Conservation (phyloP, 805 yeast species). For the Candida nemodendra region DNA sequence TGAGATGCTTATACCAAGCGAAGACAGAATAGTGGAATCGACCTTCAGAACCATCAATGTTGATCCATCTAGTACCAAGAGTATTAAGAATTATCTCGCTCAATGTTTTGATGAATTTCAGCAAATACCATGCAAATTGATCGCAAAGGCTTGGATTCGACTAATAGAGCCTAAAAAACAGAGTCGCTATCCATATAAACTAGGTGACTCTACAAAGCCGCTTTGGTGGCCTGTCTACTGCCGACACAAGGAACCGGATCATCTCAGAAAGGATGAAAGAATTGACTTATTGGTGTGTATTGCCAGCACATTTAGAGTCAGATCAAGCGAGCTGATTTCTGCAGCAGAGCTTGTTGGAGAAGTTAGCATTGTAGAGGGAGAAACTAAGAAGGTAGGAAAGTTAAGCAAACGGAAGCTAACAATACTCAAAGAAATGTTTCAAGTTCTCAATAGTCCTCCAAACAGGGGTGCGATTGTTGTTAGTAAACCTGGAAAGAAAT, state of each 20-base stretch:
- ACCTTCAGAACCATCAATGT: conserved; percentile 18
- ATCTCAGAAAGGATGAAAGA: conserved; percentile 58
- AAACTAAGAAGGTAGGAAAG: conserved; percentile 17
- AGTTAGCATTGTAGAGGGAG: conserved; percentile 15
- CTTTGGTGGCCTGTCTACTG: conserved; percentile 68
- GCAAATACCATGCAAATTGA: conserved; percentile 55
- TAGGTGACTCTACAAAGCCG: conserved; percentile 50
- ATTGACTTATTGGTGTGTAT: conserved; percentile 46
- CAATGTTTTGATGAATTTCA: conserved; percentile 39
- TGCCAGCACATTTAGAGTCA: conserved; percentile 26
- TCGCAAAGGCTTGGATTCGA: conserved; percentile 70
- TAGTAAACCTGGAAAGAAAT: conserved; percentile 32
- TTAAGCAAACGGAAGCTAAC: conserved; percentile 22
- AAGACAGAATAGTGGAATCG: conserved; percentile 8
- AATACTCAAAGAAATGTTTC: conserved; percentile 27
- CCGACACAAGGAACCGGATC: conserved; percentile 73
- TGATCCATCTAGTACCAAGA: conserved; percentile 17
- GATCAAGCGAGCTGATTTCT: conserved; percentile 20
- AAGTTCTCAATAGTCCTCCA: conserved; percentile 14
- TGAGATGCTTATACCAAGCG: conserved; percentile 8
- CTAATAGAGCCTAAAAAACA: conserved; percentile 67
- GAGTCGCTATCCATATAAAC: conserved; percentile 58
- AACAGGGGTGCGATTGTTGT: conserved; percentile 17
- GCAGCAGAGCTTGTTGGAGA: conserved; percentile 27
- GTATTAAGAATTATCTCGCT: conserved; percentile 24